phyloP scores from a whole-genome alignment of 768 basidiomycete species.

The Grammothele lineata region DNA sequence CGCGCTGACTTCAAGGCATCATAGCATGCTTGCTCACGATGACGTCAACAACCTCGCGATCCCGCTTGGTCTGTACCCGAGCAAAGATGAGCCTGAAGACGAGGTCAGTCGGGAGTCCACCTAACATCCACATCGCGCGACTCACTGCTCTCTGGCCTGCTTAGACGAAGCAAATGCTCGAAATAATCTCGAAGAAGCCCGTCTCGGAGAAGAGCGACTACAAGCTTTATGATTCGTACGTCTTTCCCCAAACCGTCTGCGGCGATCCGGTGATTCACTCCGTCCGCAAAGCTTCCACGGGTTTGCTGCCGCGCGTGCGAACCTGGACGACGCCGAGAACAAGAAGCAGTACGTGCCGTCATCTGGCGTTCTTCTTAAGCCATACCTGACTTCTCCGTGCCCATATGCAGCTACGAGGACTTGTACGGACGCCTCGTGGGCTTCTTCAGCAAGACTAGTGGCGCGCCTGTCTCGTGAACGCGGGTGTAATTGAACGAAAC shows the following conservation, averaged over 20 bases:
- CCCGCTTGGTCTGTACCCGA: conserved; percentile 53
- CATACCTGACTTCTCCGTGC: too few relatives aligned
- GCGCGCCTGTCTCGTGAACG: neutral
- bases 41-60: conserved; percentile 49
- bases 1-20: neutral
- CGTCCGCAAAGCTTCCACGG: conserved; percentile 48
- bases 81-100: conserved; percentile 52
- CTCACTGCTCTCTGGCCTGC: neutral
- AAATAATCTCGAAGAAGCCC: conserved; percentile 44
- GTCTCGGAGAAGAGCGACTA: conserved; percentile 46
- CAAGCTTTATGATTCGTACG: conserved; percentile 40
- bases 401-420: conserved; percentile 40
- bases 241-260: neutral
- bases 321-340: conserved; percentile 53
- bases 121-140: too few relatives aligned
- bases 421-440: conserved; percentile 48
- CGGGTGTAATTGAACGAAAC: too few relatives aligned
- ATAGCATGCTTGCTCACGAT: conserved; percentile 45
- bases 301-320: conserved; percentile 59
- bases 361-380: neutral
- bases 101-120: conserved; percentile 37
- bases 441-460: conserved; percentile 40
- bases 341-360: conserved; percentile 43
- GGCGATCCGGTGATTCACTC: neutral
- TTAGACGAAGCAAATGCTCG: conserved; percentile 48